Conservation (phyloP, 805 yeast genomes). For the Brettanomyces sp. region DNA sequence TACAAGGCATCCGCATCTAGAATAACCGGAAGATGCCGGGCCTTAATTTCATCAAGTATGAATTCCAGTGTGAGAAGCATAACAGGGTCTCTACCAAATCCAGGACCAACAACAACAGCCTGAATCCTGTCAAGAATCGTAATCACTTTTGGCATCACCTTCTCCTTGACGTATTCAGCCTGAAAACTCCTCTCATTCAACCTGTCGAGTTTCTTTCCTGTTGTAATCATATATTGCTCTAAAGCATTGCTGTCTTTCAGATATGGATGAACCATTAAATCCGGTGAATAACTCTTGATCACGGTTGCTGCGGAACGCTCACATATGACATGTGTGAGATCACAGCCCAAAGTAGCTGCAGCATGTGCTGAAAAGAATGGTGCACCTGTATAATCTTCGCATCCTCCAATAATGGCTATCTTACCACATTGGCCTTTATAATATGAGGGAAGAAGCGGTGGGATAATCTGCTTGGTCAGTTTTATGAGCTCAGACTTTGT, state of each 20-base stretch:
- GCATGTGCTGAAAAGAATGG: slow-evolving; percentile 88
- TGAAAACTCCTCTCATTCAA: slow-evolving; percentile 11
- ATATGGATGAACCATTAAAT: slow-evolving; percentile 94
- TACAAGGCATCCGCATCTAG: slow-evolving; percentile 87
- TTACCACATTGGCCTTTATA: slow-evolving; percentile 91
- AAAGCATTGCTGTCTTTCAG: slow-evolving; percentile 38
- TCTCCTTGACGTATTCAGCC: slow-evolving; percentile 27
- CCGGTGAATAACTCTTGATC: slow-evolving; percentile 83
- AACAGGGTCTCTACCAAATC: slow-evolving; percentile 72
- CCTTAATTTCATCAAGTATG: slow-evolving; percentile 48
- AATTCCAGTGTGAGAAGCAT: slow-evolving; percentile 55
- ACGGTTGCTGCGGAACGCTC: slow-evolving; percentile 68
- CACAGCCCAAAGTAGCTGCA: slow-evolving; percentile 78
- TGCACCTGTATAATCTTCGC: slow-evolving; percentile 95
- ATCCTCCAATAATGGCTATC: slow-evolving; percentile 83
- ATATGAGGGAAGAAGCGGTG: slow-evolving; percentile 62
- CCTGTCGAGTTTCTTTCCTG: slow-evolving; percentile 11
- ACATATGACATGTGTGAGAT: slow-evolving; percentile 84
- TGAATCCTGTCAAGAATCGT: slow-evolving; percentile 58
- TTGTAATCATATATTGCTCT: slow-evolving; percentile 1
- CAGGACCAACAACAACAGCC: slow-evolving; percentile 86
- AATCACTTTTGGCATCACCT: slow-evolving; percentile 47
- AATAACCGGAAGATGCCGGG: slow-evolving; percentile 57
- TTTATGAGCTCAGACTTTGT: slow-evolving; percentile 9
- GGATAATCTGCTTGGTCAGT: slow-evolving; percentile 50